Conservation (phyloP, 2,329 filamentous ascomycete genomes). For the Fusarium xyrophilum region DNA sequence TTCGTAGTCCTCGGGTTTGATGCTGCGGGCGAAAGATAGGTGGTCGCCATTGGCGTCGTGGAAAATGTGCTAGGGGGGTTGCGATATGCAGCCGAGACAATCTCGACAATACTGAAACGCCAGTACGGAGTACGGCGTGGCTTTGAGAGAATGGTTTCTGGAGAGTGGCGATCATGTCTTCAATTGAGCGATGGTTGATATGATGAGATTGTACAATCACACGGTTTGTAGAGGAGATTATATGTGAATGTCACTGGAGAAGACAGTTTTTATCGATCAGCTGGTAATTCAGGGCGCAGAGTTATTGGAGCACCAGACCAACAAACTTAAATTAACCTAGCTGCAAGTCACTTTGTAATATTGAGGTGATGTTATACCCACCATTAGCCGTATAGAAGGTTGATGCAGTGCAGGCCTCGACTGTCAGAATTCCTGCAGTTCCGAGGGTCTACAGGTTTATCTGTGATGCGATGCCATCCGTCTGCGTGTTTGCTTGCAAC, state of each 20-base stretch:
- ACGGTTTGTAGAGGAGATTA: background rate
- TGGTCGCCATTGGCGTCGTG: background rate
- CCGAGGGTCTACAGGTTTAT: background rate
- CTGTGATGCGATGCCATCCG: background rate
- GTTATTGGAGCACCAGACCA: background rate
- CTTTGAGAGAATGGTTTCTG: background rate
- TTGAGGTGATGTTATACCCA: background rate
- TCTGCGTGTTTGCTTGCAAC: background rate
- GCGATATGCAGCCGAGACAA: background rate
- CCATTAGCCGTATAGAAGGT: background rate
- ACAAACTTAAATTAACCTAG: background rate
- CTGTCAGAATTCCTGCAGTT: background rate
- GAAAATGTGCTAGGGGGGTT: background rate
- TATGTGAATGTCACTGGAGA: background rate
- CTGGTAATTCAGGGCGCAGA: background rate
- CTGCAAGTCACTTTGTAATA: background rate
- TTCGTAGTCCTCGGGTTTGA: background rate
- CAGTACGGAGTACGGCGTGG: background rate
- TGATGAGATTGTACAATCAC: background rate
- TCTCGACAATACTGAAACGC: background rate
- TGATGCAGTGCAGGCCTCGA: background rate
- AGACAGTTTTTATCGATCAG: background rate
- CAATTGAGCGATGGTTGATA: background rate
- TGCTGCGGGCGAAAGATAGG: background rate
- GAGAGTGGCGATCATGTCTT: background rate